These are phyloP conservation scores for Penicillium flavigenum DNA, from an alignment of 495 filamentous ascomycete genomes.

Conservation along the genomic window DNA sequence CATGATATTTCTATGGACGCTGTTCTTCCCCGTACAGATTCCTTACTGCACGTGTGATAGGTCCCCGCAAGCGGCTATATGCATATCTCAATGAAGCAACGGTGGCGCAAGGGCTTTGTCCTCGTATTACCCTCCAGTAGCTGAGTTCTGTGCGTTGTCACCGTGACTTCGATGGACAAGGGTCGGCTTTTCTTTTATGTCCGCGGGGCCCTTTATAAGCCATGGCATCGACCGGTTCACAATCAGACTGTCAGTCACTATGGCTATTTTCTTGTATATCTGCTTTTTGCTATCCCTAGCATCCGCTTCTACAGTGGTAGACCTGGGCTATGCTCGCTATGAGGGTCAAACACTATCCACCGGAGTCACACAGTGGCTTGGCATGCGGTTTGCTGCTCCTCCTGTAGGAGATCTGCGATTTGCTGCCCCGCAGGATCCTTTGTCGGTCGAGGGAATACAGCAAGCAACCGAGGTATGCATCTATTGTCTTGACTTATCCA, in stretches of 20 bases:
- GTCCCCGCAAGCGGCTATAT: constrained; percentile 5
- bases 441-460: constrained; percentile 35
- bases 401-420: constrained; percentile 60
- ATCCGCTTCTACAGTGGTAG: constrained; percentile 30
- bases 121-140: background rate
- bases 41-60: constrained; percentile 4
- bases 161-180: background rate
- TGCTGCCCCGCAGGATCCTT: constrained; percentile 56
- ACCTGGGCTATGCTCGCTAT: constrained; percentile 48
- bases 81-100: background rate
- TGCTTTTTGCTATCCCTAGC: constrained; percentile 23
- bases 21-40: background rate
- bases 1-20: background rate
- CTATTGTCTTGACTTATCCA: background rate
- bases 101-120: constrained; percentile 2
- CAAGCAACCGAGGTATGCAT: constrained; percentile 44
- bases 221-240: constrained; percentile 8
- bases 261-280: constrained; percentile 16
- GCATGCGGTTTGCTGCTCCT: constrained; percentile 63
- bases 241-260: constrained; percentile 9
- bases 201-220: constrained; percentile 11
- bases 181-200: constrained; percentile 11
- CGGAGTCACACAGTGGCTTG: constrained; percentile 62
- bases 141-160: background rate
- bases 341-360: constrained; percentile 34